Base-by-base conservation (phyloP, 768 basidiomycete species). In the Amanita thiersii region DNA sequence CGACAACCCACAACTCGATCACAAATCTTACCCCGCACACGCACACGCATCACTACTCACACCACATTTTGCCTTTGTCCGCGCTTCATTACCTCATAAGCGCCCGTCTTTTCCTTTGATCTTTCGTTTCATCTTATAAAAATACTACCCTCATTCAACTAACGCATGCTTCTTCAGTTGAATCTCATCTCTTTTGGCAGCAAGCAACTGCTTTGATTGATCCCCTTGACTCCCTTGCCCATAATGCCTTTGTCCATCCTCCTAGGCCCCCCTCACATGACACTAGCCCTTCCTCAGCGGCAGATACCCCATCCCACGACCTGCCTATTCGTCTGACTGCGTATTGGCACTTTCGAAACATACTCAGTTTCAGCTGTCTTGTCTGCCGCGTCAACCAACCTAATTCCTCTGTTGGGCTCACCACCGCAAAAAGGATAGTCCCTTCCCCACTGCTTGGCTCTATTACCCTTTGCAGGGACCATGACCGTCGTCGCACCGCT, bases 371-470 rank as follows among this genome's bases (percentile, higher is more conserved):
- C 44, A 72, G 71, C 20, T 88, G 85, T 60, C 58, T 69, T 31
- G 71, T 86, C 23, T 88, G 85, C 62, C 73, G 84, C 12, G 65
- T 86, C 52, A 86, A 86, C 56, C 57, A 60, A 2, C 80, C 84
- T 1, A 61, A 58, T 45, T 61, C 68, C 2, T 65, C 60, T 23
- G 46, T 59, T 3, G 84, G 81, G 4, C 68, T 86, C 15, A 65
- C 65, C 1, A 45, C 48, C 23, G 75, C 69, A 12, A 80, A 78
- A 56, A 69, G 73, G 30, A 50, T 58, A 2, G 50, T 69, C 24
- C 38, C 50, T 38, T 69, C 69, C 5, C 64, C 66, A 0, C 62
- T 59, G 14, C 51, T 82, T 2, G 72, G 70, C 2, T 48, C 58
- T 29, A 60, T 83, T 52, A 48, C 63, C 19, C 60, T 80, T 19